Conservation (phyloP, 257 asterid species). For the Solanum bukasovii region DNA sequence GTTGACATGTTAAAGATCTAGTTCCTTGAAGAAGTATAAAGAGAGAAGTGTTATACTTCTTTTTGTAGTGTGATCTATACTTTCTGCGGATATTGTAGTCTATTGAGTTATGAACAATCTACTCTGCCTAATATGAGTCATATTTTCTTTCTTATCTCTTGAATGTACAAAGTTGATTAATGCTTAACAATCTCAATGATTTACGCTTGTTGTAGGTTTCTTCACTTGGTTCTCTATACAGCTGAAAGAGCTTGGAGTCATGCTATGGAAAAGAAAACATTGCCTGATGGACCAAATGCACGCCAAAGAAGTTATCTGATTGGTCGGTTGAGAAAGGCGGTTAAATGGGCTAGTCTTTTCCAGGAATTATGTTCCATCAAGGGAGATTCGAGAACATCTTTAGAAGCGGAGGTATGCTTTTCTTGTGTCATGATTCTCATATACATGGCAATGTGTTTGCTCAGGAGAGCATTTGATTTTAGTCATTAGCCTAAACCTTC, state of each 20-base stretch:
- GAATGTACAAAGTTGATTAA: neutral
- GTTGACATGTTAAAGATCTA: neutral
- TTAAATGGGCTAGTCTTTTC: constrained; percentile 77
- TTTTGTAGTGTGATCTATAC: neutral
- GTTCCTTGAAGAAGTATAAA: neutral
- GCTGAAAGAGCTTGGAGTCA: constrained; percentile 99
- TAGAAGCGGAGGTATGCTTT: constrained; percentile 84
- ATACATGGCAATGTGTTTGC: neutral
- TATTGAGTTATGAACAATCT: neutral
- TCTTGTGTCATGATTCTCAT: neutral
- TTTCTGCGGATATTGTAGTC: neutral
- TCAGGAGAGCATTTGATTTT: neutral
- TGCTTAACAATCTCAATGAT: neutral
- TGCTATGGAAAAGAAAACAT: constrained; percentile 98
- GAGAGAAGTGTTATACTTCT: neutral
- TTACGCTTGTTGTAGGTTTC: constrained; percentile 49
- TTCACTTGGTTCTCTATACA: constrained; percentile 75
- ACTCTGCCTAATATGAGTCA: neutral
- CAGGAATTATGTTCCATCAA: constrained; percentile 75
- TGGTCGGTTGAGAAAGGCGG: constrained; percentile 95
- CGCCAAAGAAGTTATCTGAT: constrained; percentile 85
- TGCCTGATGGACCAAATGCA: constrained; percentile 94
- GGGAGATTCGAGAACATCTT: constrained; percentile 91
- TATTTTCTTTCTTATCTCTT: neutral
- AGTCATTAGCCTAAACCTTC: neutral